Evolutionary conservation across 2,329 filamentous ascomycete genomes (phyloP).

Genomic region (Alternaria hordeiaustralica): DNA sequence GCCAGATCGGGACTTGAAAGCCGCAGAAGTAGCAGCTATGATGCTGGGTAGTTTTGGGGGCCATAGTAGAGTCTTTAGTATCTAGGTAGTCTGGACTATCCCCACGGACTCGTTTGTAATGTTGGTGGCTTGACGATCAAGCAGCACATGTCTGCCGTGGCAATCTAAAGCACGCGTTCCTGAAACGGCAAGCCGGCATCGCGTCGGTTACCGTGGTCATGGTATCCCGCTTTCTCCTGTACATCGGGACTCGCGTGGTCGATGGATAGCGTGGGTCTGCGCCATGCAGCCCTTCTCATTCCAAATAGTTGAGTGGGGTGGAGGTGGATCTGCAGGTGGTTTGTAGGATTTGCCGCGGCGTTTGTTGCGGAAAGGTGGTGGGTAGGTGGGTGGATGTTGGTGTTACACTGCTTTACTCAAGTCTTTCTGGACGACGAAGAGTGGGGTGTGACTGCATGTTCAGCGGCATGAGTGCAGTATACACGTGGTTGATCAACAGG

Average conservation of each 20-base stretch:
- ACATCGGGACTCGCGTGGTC: background rate
- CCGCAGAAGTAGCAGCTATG: background rate
- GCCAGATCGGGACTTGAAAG: background rate
- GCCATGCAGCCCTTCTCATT: background rate
- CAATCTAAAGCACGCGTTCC: background rate
- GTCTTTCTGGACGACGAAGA: too few relatives aligned
- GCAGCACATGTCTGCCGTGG: fast-evolving
- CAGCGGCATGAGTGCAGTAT: background rate
- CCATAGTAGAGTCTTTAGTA: too few relatives aligned
- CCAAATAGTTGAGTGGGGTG: background rate
- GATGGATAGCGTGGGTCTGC: background rate
- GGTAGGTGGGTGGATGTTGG: background rate
- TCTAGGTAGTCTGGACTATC: too few relatives aligned
- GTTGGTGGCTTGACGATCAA: background rate
- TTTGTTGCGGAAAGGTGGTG: background rate
- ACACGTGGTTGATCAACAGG: background rate
- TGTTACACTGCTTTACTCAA: too few relatives aligned
- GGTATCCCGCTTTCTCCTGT: background rate
- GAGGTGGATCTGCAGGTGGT: background rate
- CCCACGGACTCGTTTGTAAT: background rate
- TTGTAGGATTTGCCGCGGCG: background rate
- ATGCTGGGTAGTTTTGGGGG: background rate
- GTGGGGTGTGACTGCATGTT: background rate
- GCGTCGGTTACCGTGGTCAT: background rate
- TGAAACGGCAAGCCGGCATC: background rate